Base-by-base conservation (phyloP, 352 stramenopile species). In the Peronospora farinosa region DNA sequence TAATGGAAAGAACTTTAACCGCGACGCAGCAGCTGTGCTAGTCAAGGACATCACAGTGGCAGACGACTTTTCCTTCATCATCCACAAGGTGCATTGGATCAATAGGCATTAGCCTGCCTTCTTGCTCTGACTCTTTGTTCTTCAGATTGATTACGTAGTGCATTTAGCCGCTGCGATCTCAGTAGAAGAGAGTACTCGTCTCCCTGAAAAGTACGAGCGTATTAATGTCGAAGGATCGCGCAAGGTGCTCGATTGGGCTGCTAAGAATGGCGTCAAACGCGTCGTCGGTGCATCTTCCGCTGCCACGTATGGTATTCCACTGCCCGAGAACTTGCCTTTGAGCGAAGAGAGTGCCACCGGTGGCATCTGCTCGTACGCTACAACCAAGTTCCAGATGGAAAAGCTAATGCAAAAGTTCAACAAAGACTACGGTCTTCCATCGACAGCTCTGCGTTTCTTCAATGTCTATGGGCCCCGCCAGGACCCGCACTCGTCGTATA, bases 1-100 rank as follows among this genome's bases (percentile, higher is more conserved):
- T 66, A 92, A 92, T 52, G 82, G 82, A 45, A 83, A 82, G 51
- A 92, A 92, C 54, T 89, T 91, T 33, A 88, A 92, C 60, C 73
- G 74, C 10, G 76, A 65, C 27, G 55, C 67, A n/a, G 74, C 79
- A 3, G 75, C 79, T 5, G 74, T 92, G 47, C 61, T 91, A 19
- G 63, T 92, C 40, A 92, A 92, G 60, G 82, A 91, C 53, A 89
- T 92, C 51, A 92, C 82, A 0, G 63, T 85, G 36, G 69, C 89
- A 5, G 60, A 80, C 52, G 82, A 92, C 67, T 89, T 78, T 54
- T 74, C 74, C 33, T 88, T 74, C 60, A 88, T 88, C 23, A 71
- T 88, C 30, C 74, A 88, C 62, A 88, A 88, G 65, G 75, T 87
- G 35, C 28, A 49, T 51, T 16, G 28, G 9, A 35, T 37, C 7